Percentiles rank a stretch among this genome's conserved stretches.
Evolutionary conservation across 768 basidiomycete species (phyloP).

Genomic region (Fibroporia radiculosa): DNA sequence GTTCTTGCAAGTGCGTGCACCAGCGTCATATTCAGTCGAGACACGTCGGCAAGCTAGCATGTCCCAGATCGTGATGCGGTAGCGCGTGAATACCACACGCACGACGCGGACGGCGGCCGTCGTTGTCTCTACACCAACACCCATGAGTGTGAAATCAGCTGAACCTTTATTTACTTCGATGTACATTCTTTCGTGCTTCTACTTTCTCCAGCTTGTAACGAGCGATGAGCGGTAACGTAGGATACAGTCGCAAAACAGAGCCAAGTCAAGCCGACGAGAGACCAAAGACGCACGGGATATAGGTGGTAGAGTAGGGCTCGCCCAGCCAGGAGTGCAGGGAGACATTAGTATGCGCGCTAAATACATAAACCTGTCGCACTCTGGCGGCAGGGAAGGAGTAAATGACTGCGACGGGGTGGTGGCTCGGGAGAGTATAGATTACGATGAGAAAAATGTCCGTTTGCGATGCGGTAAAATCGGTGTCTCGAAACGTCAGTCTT

Average conservation of each 20-base stretch:
- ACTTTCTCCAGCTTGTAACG: conserved; percentile 2
- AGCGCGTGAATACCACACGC: too few relatives aligned
- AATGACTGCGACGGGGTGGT: too few relatives aligned
- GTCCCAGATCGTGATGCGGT: too few relatives aligned
- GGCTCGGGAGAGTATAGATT: too few relatives aligned
- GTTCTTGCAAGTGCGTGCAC: too few relatives aligned
- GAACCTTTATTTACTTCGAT: conserved; percentile 3
- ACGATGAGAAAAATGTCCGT: conserved; percentile 14
- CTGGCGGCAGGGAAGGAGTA: background rate
- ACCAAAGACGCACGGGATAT: conserved; percentile 8
- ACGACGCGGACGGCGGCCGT: too few relatives aligned
- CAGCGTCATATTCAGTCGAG: too few relatives aligned
- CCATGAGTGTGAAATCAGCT: too few relatives aligned
- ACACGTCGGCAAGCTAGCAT: too few relatives aligned
- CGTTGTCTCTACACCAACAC: too few relatives aligned
- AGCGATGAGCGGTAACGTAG: conserved; percentile 6
- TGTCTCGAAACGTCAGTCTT: conserved; percentile 13
- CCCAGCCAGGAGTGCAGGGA: conserved; percentile 1
- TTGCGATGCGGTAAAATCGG: conserved; percentile 6
- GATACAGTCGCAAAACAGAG: conserved; percentile 5
- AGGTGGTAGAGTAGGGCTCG: conserved; percentile 6
- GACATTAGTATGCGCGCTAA: conserved; percentile 4
- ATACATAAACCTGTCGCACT: background rate
- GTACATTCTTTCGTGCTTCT: conserved; percentile 9
- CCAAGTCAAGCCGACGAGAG: conserved; percentile 3